Evolutionary conservation across 129 eudicot species (phyloP), one percentile per base, ranked within the genome.

Genomic region (Flaveria bidentis): DNA sequence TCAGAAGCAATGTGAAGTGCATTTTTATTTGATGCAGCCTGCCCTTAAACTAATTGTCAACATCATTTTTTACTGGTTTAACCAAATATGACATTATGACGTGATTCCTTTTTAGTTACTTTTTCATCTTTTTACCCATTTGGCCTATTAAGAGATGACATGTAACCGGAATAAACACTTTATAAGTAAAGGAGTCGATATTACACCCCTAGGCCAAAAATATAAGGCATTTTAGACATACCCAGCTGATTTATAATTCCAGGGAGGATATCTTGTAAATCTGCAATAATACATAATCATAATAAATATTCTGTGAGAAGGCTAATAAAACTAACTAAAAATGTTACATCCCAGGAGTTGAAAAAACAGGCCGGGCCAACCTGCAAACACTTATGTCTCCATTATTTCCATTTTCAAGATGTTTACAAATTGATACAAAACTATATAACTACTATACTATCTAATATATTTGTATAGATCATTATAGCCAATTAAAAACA

Each of bases 211-310:
- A 25, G 11, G 39, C 9, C 2, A 58, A 66, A 51, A 11, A 20
- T 49, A 30, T 16, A n/a, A 11, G 20, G 4, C 60, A 18, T 33
- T 64, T 55, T 0, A 5, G n/a, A 61, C 84, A 69, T 92, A 92
- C 96, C 97, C 74, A 92, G 83, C 72, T 92, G 97, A 74, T 92
- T 85, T 23, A 92, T 81, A 47, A 92, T 92, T 66, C 88, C 88
- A 0, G 97, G 97, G 17, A 92, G 97, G 79, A 92, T 89, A 67
- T 89, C 96, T 83, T 87, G 89, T 84, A 92, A 83, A 69, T 89
- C 96, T 92, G 89, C 11, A 65, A 25, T 14, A 49, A 18, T 11
- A 42, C 25, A 15, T 3, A 44, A 74, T 1, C 23, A 25, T 2
- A 26, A 12, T 36, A 15, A 41, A 42, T 13, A 36, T 36, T 4